Evolutionary conservation across 139 green algal genomes (phyloP).

Genomic region (Klebsormidium nitens): DNA sequence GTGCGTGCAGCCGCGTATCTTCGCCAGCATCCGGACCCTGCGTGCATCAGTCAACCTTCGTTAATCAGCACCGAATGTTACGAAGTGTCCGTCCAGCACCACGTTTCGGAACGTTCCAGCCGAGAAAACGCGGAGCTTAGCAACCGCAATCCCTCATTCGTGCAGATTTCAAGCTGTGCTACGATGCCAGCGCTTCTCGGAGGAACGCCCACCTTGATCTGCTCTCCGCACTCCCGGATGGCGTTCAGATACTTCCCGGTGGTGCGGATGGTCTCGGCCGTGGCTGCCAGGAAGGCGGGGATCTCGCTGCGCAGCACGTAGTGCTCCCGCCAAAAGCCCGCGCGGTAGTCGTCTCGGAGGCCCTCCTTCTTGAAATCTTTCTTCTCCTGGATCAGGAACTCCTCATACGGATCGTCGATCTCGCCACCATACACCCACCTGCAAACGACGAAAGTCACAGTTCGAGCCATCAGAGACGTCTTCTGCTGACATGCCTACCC

Average conservation of each 20-base stretch:
- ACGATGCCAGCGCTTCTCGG: neutral
- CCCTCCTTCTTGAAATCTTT: constrained; percentile 6
- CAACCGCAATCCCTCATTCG: neutral
- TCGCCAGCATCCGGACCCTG: neutral
- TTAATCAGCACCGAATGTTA: no score
- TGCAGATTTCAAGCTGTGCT: neutral
- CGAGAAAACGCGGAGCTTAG: neutral
- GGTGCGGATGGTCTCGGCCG: constrained; percentile 30
- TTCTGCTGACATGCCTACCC: no score
- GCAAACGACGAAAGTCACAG: no score
- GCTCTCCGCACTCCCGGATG: constrained; percentile 62
- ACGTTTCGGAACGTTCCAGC: neutral
- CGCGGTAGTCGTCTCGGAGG: constrained; percentile 15
- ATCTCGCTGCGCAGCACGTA: constrained; percentile 69
- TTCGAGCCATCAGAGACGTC: no score
- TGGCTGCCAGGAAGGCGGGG: constrained; percentile 58
- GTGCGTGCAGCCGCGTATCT: neutral
- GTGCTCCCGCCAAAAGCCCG: constrained; percentile 72
- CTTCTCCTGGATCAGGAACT: constrained; percentile 69
- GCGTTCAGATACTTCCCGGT: constrained; percentile 87
- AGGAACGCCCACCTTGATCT: neutral
- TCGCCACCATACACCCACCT: constrained; percentile 71
- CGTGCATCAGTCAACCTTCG: no score
- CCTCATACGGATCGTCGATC: constrained; percentile 75
- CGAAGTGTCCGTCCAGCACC: no score